These are phyloP conservation scores for Didymellaceae sp. DNA, from an alignment of 2,329 filamentous ascomycete genomes.

Conservation along the genomic window DNA sequence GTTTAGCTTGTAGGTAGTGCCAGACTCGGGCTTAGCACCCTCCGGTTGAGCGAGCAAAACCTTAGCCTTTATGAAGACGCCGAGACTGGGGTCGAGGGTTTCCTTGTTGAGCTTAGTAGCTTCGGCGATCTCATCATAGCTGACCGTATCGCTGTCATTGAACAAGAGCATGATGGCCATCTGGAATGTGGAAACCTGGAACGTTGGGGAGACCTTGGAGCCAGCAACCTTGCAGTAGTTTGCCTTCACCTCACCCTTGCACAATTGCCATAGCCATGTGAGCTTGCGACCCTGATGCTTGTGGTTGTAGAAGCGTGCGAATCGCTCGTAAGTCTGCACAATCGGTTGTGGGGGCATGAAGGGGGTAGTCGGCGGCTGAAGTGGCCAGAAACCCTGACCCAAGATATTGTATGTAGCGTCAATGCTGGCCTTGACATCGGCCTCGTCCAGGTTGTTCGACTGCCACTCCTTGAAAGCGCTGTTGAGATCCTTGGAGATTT, in stretches of 20 bases:
- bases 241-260: constrained; percentile 94
- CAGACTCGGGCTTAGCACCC: constrained; percentile 76
- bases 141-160: constrained; percentile 85
- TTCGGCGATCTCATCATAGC: constrained; percentile 85
- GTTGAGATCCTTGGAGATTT: constrained; percentile 98
- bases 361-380: constrained; percentile 83
- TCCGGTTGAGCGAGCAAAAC: constrained; percentile 77
- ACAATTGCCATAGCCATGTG: constrained; percentile 97
- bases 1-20: constrained; percentile 84
- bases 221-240: constrained; percentile 77
- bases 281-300: constrained; percentile 97
- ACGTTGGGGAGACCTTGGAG: constrained; percentile 86
- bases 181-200: constrained; percentile 97
- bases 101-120: constrained; percentile 82
- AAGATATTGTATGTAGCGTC: constrained; percentile 93
- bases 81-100: constrained; percentile 83
- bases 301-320: constrained; percentile 88
- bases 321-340: constrained; percentile 85
- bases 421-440: constrained; percentile 70
- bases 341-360: constrained; percentile 90
- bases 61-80: constrained; percentile 91
- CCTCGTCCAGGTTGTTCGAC: constrained; percentile 67
- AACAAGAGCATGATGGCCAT: constrained; percentile 96
- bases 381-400: constrained; percentile 96
- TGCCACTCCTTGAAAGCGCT: constrained; percentile 83